These are phyloP conservation scores for Diatrype stigma DNA, from an alignment of 2,329 filamentous ascomycete genomes.

Conservation along the genomic window DNA sequence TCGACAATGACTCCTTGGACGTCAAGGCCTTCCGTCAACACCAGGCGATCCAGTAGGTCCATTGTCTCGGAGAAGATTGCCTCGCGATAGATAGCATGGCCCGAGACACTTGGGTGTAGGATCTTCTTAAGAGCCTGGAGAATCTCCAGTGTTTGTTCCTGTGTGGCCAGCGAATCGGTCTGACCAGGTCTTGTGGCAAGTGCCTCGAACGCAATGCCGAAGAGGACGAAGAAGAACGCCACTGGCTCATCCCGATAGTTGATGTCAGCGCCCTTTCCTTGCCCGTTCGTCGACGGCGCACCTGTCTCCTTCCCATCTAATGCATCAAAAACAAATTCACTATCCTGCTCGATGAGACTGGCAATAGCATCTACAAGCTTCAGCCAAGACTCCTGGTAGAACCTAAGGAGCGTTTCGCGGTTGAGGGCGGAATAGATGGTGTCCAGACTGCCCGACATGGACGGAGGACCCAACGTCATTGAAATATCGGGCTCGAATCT, in stretches of 20 bases:
- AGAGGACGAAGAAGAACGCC: conserved; percentile 97
- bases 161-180: conserved; percentile 62
- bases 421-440: conserved; percentile 94
- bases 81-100: conserved; percentile 93
- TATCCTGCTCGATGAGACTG: conserved; percentile 94
- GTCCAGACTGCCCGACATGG: conserved; percentile 80
- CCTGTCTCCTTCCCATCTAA: conserved; percentile 75
- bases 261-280: conserved; percentile 70
- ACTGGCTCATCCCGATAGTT: conserved; percentile 98
- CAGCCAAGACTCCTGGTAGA: conserved; percentile 97
- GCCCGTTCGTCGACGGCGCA: conserved; percentile 42
- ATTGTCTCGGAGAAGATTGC: conserved; percentile 96
- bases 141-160: conserved; percentile 81
- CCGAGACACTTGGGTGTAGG: conserved; percentile 86
- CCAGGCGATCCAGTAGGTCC: conserved; percentile 88
- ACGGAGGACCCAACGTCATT: conserved; percentile 77
- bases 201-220: conserved; percentile 93
- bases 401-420: conserved; percentile 85
- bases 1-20: conserved; percentile 92
- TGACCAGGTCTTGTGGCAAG: conserved; percentile 74
- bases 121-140: conserved; percentile 92
- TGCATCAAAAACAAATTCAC: conserved; percentile 95
- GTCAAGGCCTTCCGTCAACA: conserved; percentile 82
- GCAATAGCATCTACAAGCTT: conserved; percentile 96
- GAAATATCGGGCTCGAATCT: conserved; percentile 97